Evolutionary conservation across 1,284 basidiomycete genomes (phyloP).

Genomic region (Cutaneotrichosporon cyanovorans): DNA sequence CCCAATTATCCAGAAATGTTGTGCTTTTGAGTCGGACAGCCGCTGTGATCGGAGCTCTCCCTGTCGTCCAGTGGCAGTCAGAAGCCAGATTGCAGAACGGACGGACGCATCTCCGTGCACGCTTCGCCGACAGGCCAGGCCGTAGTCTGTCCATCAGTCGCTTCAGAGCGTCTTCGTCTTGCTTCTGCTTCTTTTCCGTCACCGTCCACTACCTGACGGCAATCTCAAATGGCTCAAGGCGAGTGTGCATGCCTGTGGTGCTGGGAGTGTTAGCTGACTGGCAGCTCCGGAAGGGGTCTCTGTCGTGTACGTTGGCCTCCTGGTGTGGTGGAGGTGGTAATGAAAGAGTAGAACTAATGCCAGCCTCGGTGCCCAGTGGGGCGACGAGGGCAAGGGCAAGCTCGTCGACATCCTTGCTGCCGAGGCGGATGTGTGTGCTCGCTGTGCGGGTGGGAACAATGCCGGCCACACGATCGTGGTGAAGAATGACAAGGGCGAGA

Average conservation of each 20-base stretch:
- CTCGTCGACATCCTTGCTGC: constrained; percentile 86
- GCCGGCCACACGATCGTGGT: constrained; percentile 97
- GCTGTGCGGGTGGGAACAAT: constrained; percentile 97
- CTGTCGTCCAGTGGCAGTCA: too few species aligned
- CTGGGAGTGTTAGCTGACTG: not conserved
- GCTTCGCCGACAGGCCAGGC: too few species aligned
- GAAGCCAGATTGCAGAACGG: too few species aligned
- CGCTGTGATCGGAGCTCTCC: too few species aligned
- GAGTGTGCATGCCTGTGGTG: not conserved
- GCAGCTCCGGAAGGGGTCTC: constrained; percentile 17
- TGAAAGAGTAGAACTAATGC: too few species aligned
- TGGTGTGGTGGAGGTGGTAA: too few species aligned
- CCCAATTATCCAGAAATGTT: too few species aligned
- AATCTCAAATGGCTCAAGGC: constrained; percentile 10
- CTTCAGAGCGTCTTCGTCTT: not conserved
- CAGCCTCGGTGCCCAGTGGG: constrained; percentile 81
- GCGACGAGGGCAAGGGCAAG: constrained; percentile 94
- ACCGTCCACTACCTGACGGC: constrained; percentile 13
- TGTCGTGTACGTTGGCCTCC: constrained; percentile 23
- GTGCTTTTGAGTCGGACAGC: too few species aligned
- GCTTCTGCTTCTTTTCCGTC: constrained; percentile 4
- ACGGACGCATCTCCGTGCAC: too few species aligned
- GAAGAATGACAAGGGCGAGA: constrained; percentile 59
- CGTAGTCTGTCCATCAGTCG: too few species aligned
- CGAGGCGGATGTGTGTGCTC: constrained; percentile 84